Conservation (phyloP, 257 asterid genomes). For the Solanum neorickii region DNA sequence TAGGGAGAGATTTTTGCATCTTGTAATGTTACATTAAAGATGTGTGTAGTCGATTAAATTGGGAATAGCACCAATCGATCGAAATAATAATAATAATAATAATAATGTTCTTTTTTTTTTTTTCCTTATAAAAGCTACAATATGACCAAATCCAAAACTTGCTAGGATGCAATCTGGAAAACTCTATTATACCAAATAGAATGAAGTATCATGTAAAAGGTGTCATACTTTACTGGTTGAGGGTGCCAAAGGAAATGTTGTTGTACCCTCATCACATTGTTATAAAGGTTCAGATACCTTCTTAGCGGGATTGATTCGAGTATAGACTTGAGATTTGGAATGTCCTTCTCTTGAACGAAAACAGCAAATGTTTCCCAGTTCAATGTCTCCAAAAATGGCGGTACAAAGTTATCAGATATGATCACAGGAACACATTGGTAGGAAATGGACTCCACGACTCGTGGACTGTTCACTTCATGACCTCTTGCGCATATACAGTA, state of each 20-base stretch:
- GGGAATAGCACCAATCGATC: neutral
- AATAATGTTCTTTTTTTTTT: too few species aligned
- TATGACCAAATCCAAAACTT: neutral
- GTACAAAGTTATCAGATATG: conserved; percentile 61
- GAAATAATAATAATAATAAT: neutral
- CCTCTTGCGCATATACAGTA: conserved; percentile 77
- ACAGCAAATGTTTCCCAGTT: conserved; percentile 68
- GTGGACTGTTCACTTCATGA: conserved; percentile 60
- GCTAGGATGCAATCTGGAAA: conserved; percentile 9
- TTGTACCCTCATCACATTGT: conserved; percentile 47
- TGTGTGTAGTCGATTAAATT: neutral
- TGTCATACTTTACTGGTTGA: conserved; percentile 38
- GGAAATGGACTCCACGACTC: conserved; percentile 65
- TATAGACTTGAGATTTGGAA: conserved; percentile 58
- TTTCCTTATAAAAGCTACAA: neutral
- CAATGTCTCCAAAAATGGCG: conserved; percentile 66
- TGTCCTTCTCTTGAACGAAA: conserved; percentile 55
- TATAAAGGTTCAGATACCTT: conserved; percentile 47
- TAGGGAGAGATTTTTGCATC: neutral
- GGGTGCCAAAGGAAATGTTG: conserved; percentile 65
- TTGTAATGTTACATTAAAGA: neutral
- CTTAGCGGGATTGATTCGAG: conserved; percentile 40
- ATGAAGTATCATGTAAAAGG: conserved; percentile 69
- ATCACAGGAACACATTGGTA: conserved; percentile 72
- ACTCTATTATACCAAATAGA: conserved; percentile 68